Evolutionary conservation across 305 asterid genomes (phyloP), one percentile per base, ranked within the genome.

Genomic region (Fraxinus platypoda): DNA sequence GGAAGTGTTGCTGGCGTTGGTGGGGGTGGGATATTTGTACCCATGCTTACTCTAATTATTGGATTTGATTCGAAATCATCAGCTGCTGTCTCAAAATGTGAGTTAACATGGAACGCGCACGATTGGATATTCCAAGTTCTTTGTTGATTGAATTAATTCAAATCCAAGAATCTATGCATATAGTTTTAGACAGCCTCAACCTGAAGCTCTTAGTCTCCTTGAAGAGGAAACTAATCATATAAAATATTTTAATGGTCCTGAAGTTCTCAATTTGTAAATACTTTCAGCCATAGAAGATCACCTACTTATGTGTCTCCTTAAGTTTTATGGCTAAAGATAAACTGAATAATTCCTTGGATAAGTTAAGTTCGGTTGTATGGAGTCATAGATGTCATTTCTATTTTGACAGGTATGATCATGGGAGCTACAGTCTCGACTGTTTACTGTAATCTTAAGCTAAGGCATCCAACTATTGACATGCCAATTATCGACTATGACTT

Each of bases 1-100:
- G 99, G 99, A 54, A 95, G 99, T 75, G 98, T 95, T 2, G 99
- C 97, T 21, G 99, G 99, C 70, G 97, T 95, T 78, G 98, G 99
- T 2, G 99, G 99, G 1, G 98, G 99, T 0, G 98, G 99, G 64
- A 95, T 95, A 85, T 95, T 93, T 11, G 99, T 95, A 43, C 98
- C 99, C 15, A 95, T 94, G 99, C 99, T 95, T 80, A 87, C 93
- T 80, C 90, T 95, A 43, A 79, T 95, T 85, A 35, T 95, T 80
- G 99, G 99, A 68, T 95, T 95, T 73, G 99, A 95, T 84, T 87
- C 99, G 31, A 95, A 95, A 87, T 94, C 99, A 28, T 91, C 99
- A 6, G 94, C 99, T 78, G 98, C 98, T 68, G 91, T 95, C 83
- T 95, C 98, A 38, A 95, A 95, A 91, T 95, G 98, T 95, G 88